Evolutionary conservation across 2,329 filamentous ascomycete genomes (phyloP).

Genomic region (Cladophialophora immunda): DNA sequence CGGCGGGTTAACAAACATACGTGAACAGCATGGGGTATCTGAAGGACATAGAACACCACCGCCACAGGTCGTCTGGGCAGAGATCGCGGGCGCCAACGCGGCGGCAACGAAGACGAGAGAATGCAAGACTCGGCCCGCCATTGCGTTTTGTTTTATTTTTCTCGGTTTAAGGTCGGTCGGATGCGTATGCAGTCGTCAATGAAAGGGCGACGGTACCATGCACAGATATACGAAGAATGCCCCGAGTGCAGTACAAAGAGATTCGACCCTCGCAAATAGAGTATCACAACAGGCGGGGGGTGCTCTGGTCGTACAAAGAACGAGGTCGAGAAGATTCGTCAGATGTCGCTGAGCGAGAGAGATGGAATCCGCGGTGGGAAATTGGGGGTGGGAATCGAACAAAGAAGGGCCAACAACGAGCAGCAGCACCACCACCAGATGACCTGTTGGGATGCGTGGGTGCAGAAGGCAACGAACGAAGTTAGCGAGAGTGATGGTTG

Average conservation of each 20-base stretch:
- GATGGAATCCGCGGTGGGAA: constrained; percentile 15
- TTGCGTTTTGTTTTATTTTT: constrained; percentile 15
- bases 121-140: constrained; percentile 33
- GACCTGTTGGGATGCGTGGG: constrained; percentile 6
- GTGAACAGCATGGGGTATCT: constrained; percentile 78
- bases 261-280: neutral
- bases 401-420: constrained; percentile 12
- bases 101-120: constrained; percentile 30
- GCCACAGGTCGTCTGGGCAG: constrained; percentile 49
- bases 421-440: constrained; percentile 5
- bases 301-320: constrained; percentile 29
- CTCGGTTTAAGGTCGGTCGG: constrained; percentile 1
- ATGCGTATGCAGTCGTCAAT: constrained; percentile 33
- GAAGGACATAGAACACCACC: constrained; percentile 71
- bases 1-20: constrained; percentile 62
- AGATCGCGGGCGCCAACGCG: constrained; percentile 38
- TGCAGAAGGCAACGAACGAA: constrained; percentile 16
- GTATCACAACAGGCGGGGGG: constrained; percentile 16
- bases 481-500: constrained; percentile 15
- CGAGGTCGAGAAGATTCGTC: neutral
- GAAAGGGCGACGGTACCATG: constrained; percentile 22
- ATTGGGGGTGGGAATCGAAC: constrained; percentile 21
- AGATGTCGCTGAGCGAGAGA: constrained; percentile 28
- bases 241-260: neutral
- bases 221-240: constrained; percentile 13